These are phyloP conservation scores for Fusarium zealandicum DNA, from an alignment of 2,329 filamentous ascomycete species.

Conservation along the genomic window DNA sequence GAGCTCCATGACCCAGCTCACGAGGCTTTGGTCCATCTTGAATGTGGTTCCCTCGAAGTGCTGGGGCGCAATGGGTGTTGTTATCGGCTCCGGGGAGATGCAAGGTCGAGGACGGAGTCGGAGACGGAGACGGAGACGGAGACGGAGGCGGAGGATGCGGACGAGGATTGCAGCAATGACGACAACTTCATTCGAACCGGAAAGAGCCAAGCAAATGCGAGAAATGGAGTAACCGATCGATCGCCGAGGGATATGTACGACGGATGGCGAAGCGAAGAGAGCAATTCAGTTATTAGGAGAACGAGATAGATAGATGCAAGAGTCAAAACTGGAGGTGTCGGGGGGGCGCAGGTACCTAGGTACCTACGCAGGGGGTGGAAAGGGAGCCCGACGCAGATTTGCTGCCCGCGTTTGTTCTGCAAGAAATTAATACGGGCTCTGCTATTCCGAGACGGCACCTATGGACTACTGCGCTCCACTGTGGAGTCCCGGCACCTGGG, in stretches of 20 bases:
- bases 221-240: neutral
- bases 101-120: neutral
- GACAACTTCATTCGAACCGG: constrained; percentile 13
- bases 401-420: constrained; percentile 16
- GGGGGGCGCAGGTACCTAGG: constrained; percentile 21
- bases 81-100: neutral
- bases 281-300: neutral
- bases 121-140: constrained; percentile 7
- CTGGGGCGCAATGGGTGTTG: neutral
- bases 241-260: neutral
- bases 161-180: constrained; percentile 5
- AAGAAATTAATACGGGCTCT: constrained; percentile 13
- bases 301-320: constrained; percentile 12
- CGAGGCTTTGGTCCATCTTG: constrained; percentile 21
- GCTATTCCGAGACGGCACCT: too few relatives aligned
- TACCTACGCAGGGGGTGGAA: constrained; percentile 20
- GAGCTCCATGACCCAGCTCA: constrained; percentile 38
- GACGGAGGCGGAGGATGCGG: constrained; percentile 10
- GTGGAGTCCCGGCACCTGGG: neutral
- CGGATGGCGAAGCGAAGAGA: neutral
- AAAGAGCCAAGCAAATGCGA: neutral
- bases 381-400: neutral
- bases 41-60: constrained; percentile 3
- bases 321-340: constrained; percentile 23
- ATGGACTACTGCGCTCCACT: too few relatives aligned